Conservation (phyloP, 371 early-diverging fungal species). For the Vairimorpha necatrix region DNA sequence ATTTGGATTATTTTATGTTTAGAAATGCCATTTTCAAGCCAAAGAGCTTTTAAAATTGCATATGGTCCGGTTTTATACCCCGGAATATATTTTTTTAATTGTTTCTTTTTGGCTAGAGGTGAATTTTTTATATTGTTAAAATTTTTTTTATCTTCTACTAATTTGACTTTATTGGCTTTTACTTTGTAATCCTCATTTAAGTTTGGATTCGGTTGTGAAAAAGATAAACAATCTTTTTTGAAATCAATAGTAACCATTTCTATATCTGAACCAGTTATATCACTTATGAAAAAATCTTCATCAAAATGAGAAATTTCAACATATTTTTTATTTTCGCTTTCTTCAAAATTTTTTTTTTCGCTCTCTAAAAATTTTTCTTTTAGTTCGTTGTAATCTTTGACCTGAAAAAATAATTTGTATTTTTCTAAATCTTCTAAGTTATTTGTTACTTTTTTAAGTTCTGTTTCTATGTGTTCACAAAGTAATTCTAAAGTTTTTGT, state of each 20-base stretch:
- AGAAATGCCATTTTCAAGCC: constrained; percentile 60
- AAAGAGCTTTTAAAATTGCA: constrained; percentile 73
- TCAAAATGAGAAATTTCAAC: neutral
- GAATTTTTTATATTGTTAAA: neutral
- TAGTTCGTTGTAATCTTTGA: neutral
- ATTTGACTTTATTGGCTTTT: neutral
- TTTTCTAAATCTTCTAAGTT: neutral
- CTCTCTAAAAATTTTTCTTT: neutral
- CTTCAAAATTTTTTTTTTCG: neutral
- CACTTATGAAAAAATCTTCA: neutral
- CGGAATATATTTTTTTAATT: constrained; percentile 69
- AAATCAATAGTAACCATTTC: neutral
- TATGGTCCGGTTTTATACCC: constrained; percentile 74
- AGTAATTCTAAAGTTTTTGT: neutral
- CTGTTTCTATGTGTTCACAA: neutral
- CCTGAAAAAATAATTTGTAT: neutral
- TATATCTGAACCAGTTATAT: neutral
- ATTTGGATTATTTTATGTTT: constrained; percentile 40
- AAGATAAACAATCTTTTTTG: neutral
- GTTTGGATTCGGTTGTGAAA: neutral
- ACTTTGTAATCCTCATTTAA: too few relatives aligned
- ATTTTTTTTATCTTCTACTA: too few relatives aligned
- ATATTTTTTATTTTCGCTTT: neutral
- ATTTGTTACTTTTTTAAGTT: neutral
- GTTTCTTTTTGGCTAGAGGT: neutral